A percentile compares a stretch with the other conserved stretches of the same genome.
These are phyloP conservation scores for Xylaria sp. DNA, from an alignment of 2,329 filamentous ascomycete genomes.

Conservation along the genomic window DNA sequence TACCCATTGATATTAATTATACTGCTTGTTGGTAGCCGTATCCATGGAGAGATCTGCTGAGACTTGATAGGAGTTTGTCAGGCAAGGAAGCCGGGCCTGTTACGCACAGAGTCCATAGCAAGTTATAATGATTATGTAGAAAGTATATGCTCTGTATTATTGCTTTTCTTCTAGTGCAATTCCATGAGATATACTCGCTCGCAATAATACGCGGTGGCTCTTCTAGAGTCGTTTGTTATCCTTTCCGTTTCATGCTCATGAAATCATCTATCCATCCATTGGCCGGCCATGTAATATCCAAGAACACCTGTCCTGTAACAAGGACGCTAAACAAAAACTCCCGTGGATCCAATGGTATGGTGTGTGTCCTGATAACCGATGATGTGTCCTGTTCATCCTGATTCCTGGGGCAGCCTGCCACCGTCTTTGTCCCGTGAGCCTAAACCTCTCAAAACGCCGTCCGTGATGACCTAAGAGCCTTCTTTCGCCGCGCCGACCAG, in stretches of 20 bases:
- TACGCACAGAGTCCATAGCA: too few relatives aligned
- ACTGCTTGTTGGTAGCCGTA: too few relatives aligned
- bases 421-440: background rate
- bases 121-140: too few relatives aligned
- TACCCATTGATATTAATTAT: too few relatives aligned
- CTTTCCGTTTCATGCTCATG: background rate
- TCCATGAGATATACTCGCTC: background rate
- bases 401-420: background rate
- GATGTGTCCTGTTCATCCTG: too few relatives aligned
- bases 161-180: too few relatives aligned
- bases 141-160: too few relatives aligned
- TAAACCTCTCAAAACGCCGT: background rate
- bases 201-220: background rate
- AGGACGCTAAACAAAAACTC: background rate
- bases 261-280: background rate
- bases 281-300: background rate
- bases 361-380: background rate
- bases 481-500: conserved; percentile 21
- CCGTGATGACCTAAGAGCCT: conserved; percentile 1
- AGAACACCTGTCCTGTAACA: background rate
- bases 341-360: conserved; percentile 4
- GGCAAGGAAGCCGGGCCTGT: too few relatives aligned
- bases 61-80: too few relatives aligned
- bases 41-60: too few relatives aligned
- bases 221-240: background rate